These are phyloP conservation scores for Fusarium sp. DNA, from an alignment of 2,329 filamentous ascomycete species.

Conservation along the genomic window DNA sequence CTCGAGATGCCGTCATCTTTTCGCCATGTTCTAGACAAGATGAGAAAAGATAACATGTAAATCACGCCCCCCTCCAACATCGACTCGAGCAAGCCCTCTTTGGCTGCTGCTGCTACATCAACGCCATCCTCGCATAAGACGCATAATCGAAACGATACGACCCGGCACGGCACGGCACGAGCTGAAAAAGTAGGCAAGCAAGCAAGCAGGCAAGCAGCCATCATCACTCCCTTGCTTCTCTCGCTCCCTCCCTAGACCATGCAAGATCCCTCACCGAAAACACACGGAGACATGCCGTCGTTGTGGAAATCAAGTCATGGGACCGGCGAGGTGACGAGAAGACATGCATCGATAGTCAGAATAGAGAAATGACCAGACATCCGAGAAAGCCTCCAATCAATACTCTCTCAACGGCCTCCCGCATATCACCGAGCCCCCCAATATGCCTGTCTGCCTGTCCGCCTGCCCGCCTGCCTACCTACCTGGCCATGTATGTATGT, in stretches of 20 bases:
- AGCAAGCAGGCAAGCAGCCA: background rate
- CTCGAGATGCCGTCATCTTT: background rate
- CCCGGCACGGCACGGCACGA: background rate
- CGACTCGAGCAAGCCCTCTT: background rate
- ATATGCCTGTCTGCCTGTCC: background rate
- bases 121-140: background rate
- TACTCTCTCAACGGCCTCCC: background rate
- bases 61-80: background rate
- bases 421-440: background rate
- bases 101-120: background rate
- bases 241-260: background rate
- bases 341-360: background rate
- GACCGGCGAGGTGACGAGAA: background rate
- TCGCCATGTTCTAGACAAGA: background rate
- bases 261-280: background rate
- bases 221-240: background rate
- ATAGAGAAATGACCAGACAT: background rate
- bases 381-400: background rate
- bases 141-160: background rate
- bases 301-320: background rate
- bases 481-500: background rate
- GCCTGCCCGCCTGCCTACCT: background rate
- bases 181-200: background rate
- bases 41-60: background rate
- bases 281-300: background rate